A percentile compares a stretch with the other conserved stretches of the same genome.
Conservation (phyloP, 2,329 filamentous ascomycete genomes). For the Epichloe typhina region DNA sequence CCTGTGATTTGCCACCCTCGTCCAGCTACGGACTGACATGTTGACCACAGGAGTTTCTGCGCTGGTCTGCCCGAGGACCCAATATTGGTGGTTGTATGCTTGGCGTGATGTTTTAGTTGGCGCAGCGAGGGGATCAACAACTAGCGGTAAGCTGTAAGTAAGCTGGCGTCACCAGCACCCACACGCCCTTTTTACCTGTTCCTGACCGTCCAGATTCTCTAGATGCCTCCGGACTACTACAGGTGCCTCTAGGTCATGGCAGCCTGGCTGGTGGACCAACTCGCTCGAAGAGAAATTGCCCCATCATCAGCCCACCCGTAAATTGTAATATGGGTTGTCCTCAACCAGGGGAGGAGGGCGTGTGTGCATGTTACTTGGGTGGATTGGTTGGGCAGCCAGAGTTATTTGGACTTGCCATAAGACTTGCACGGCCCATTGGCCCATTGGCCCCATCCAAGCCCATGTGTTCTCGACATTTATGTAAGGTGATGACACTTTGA, state of each 20-base stretch:
- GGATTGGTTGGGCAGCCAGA: constrained; percentile 1
- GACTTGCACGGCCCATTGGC: background rate
- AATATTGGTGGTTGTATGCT: background rate
- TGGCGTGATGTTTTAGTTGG: background rate
- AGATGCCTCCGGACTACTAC: background rate
- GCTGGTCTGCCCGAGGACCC: background rate
- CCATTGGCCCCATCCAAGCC: background rate
- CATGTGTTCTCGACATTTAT: background rate
- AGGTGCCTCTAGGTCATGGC: background rate
- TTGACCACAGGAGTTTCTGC: background rate
- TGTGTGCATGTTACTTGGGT: background rate
- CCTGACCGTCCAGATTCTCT: background rate
- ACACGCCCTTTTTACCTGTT: background rate
- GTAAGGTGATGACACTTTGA: background rate
- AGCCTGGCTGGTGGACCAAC: background rate
- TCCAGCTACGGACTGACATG: background rate
- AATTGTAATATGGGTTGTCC: background rate
- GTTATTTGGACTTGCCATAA: background rate
- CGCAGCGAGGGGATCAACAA: background rate
- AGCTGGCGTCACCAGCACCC: background rate
- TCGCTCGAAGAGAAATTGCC: background rate
- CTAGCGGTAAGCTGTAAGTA: constrained; percentile 5
- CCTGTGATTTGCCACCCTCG: background rate
- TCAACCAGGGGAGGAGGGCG: background rate
- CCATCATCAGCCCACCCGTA: too few relatives aligned